Conservation (phyloP, 2,329 filamentous ascomycete species). For the Paraconiothyrium brasiliense region DNA sequence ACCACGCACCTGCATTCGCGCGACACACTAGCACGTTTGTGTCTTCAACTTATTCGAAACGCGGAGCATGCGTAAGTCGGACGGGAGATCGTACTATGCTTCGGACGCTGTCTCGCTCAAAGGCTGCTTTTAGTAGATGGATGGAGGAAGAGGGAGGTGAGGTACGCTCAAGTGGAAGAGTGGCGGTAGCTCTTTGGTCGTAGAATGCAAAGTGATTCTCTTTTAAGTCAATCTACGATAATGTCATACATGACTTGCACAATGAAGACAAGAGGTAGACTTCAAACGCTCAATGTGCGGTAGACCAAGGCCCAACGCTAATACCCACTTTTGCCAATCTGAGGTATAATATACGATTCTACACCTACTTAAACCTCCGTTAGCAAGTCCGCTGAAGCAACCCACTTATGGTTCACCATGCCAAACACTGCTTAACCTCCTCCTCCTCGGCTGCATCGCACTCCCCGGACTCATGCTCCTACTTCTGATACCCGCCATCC, state of each 20-base stretch:
- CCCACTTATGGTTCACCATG: slow-evolving; percentile 25
- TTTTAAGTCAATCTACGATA: too few relatives aligned
- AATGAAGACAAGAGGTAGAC: too few relatives aligned
- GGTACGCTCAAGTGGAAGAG: slow-evolving; percentile 7
- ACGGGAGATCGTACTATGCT: not conserved
- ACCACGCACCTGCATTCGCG: slow-evolving; percentile 10
- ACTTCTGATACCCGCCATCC: slow-evolving; percentile 18
- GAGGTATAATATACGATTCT: not conserved
- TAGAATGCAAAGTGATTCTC: not conserved
- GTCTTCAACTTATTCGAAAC: not conserved
- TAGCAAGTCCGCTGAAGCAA: not conserved
- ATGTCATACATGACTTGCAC: not conserved
- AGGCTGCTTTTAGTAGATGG: slow-evolving; percentile 3
- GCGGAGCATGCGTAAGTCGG: not conserved
- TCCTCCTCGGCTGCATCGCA: slow-evolving; percentile 37
- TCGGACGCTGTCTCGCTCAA: not conserved
- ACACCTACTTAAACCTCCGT: not conserved
- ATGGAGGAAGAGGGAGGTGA: slow-evolving; percentile 54
- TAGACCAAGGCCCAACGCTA: not conserved
- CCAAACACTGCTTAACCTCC: slow-evolving; percentile 49
- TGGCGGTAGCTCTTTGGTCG: not conserved
- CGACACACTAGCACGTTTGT: not conserved
- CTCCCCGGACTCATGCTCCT: slow-evolving; percentile 46
- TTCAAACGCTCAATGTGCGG: not conserved
- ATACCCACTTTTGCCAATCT: not conserved